Evolutionary conservation across 805 yeast genomes (phyloP).

Genomic region (Candida railenensis): DNA sequence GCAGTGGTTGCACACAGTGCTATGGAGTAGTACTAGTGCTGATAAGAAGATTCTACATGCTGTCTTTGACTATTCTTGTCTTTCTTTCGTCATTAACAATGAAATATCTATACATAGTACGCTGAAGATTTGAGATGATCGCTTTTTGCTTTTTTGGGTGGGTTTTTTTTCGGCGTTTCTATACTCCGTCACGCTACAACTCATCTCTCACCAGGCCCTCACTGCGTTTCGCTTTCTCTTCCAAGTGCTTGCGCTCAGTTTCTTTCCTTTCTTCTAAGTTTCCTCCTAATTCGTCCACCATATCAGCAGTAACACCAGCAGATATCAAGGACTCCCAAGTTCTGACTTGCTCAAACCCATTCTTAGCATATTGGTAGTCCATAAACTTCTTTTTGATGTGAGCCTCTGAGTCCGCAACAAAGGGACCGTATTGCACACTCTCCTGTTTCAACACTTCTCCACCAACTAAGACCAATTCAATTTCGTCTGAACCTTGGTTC

Average conservation of each 20-base stretch:
- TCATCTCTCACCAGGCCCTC: neutral
- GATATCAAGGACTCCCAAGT: conserved; percentile 55
- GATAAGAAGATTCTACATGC: too few relatives aligned
- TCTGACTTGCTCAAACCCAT: conserved; percentile 68
- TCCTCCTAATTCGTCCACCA: conserved; percentile 39
- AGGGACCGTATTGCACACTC: conserved; percentile 89
- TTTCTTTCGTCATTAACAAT: too few relatives aligned
- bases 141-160: too few relatives aligned
- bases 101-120: too few relatives aligned
- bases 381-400: conserved; percentile 66
- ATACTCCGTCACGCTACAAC: too few relatives aligned
- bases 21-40: too few relatives aligned
- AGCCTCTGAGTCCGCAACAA: conserved; percentile 71
- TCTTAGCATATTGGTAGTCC: conserved; percentile 67
- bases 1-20: too few relatives aligned
- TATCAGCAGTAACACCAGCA: conserved; percentile 40
- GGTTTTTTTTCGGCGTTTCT: too few relatives aligned
- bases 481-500: conserved; percentile 13
- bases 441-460: conserved; percentile 74
- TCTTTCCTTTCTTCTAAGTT: conserved; percentile 29
- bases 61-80: too few relatives aligned
- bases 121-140: too few relatives aligned
- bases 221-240: neutral
- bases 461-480: conserved; percentile 73
- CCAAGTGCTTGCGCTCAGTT: conserved; percentile 9